phyloP scores from a whole-genome alignment of 2,329 filamentous ascomycete species.

The Cryphonectria parasitica region DNA sequence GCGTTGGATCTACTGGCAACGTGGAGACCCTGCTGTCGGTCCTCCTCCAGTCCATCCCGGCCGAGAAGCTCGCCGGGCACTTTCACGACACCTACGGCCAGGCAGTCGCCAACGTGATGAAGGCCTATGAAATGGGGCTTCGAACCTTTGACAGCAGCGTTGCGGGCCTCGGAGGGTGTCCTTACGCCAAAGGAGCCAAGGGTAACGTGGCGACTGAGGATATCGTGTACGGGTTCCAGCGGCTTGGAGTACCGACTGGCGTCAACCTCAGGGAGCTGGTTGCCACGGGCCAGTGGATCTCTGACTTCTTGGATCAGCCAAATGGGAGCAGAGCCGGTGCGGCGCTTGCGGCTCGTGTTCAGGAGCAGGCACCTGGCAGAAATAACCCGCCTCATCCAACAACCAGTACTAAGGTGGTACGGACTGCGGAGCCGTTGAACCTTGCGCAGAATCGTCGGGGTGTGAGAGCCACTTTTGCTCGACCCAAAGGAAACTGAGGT shows the following conservation, averaged over 20 bases:
- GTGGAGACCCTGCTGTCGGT: constrained; percentile 51
- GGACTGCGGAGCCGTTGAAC: background rate
- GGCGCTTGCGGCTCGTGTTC: background rate
- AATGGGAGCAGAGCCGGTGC: constrained; percentile 9
- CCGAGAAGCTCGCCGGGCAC: constrained; percentile 64
- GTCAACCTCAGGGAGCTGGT: constrained; percentile 4
- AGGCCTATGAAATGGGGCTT: constrained; percentile 65
- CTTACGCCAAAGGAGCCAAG: constrained; percentile 69
- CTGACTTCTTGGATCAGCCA: background rate
- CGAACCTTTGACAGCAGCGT: constrained; percentile 70
- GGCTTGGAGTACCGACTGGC: background rate
- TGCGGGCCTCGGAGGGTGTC: constrained; percentile 69
- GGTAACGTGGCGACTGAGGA: constrained; percentile 1
- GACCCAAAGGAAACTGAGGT: background rate
- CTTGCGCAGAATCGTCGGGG: background rate
- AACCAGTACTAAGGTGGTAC: background rate
- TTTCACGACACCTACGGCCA: constrained; percentile 76
- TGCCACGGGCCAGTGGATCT: background rate
- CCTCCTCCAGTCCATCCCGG: constrained; percentile 44
- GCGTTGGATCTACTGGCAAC: constrained; percentile 34
- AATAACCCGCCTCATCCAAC: background rate
- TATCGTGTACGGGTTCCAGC: background rate
- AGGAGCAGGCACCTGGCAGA: background rate
- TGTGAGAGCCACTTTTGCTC: background rate
- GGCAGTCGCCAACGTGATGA: constrained; percentile 67